These are phyloP conservation scores for Pezicula neosporulosa DNA, from an alignment of 2,329 filamentous ascomycete species.

Conservation along the genomic window DNA sequence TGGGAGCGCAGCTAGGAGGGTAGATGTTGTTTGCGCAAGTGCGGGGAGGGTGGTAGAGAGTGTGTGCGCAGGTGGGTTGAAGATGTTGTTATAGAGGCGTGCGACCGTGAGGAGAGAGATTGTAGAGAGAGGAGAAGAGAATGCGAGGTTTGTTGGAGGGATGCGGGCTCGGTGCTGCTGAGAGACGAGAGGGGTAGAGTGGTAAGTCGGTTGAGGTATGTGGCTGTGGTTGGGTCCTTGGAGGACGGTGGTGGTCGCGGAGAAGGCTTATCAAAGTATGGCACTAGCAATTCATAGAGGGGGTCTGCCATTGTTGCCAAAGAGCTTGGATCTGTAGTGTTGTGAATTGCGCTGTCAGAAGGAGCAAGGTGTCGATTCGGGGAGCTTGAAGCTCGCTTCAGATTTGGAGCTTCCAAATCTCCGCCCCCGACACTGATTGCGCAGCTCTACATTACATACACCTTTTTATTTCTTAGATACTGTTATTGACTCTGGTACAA, in stretches of 20 bases:
- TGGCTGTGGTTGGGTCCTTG: constrained; percentile 50
- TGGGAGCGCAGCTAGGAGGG: constrained; percentile 71
- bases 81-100: constrained; percentile 80
- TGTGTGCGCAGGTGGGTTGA: constrained; percentile 70
- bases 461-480: too few relatives aligned
- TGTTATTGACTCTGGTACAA: too few relatives aligned
- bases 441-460: too few relatives aligned
- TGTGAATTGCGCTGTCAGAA: too few relatives aligned
- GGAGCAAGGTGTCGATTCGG: too few relatives aligned
- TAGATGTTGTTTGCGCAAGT: constrained; percentile 61
- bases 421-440: too few relatives aligned
- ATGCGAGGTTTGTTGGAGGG: constrained; percentile 77
- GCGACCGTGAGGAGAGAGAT: constrained; percentile 82
- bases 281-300: constrained; percentile 69
- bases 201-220: constrained; percentile 75
- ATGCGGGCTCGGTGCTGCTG: constrained; percentile 70
- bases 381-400: too few relatives aligned
- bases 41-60: constrained; percentile 69
- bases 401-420: too few relatives aligned
- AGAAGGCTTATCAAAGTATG: constrained; percentile 50
- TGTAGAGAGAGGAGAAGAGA: constrained; percentile 81
- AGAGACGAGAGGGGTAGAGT: constrained; percentile 74
- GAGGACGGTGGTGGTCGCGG: constrained; percentile 34
- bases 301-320: constrained; percentile 59
- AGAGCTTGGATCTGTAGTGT: constrained; percentile 5